Percentiles rank a stretch among this genome's conserved stretches.
These are phyloP conservation scores for Mucor racemosus DNA, from an alignment of 371 early-diverging fungal species.

Conservation along the genomic window DNA sequence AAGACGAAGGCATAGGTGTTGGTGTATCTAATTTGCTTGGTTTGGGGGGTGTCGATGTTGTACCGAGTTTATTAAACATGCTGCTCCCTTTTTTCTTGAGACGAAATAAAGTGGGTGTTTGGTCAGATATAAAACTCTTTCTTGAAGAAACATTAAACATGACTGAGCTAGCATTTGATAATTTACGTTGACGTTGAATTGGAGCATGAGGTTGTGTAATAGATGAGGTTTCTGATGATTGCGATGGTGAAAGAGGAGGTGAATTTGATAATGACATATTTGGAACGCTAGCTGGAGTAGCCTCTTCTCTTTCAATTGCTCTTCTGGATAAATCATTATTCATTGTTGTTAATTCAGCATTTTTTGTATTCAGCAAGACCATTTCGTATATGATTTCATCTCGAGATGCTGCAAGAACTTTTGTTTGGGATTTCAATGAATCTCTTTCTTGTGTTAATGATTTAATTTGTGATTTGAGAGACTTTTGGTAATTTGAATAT, in stretches of 20 bases:
- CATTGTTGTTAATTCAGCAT: constrained; percentile 56
- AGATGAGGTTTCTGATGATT: constrained; percentile 9
- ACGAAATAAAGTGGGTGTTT: constrained; percentile 23
- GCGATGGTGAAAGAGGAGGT: constrained; percentile 20
- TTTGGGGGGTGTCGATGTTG: not conserved
- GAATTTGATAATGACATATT: not conserved
- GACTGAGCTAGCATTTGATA: constrained; percentile 27
- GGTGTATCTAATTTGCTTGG: not conserved
- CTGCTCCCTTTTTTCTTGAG: constrained; percentile 35
- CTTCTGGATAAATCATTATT: constrained; percentile 62
- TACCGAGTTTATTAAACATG: constrained; percentile 23
- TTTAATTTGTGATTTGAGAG: constrained; percentile 27
- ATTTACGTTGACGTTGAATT: constrained; percentile 14
- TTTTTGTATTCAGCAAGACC: constrained; percentile 57
- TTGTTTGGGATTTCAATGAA: constrained; percentile 27
- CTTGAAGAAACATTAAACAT: constrained; percentile 24
- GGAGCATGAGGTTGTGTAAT: not conserved
- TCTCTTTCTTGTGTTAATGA: constrained; percentile 33
- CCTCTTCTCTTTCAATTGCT: constrained; percentile 38
- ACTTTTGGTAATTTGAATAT: constrained; percentile 24
- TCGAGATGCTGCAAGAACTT: constrained; percentile 19
- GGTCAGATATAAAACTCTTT: constrained; percentile 23
- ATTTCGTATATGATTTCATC: constrained; percentile 58
- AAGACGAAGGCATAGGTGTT: constrained; percentile 19
- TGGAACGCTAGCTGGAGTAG: not conserved